Conservation (phyloP, 73 alveolate genomes). For the Paramecium biaurelia region DNA sequence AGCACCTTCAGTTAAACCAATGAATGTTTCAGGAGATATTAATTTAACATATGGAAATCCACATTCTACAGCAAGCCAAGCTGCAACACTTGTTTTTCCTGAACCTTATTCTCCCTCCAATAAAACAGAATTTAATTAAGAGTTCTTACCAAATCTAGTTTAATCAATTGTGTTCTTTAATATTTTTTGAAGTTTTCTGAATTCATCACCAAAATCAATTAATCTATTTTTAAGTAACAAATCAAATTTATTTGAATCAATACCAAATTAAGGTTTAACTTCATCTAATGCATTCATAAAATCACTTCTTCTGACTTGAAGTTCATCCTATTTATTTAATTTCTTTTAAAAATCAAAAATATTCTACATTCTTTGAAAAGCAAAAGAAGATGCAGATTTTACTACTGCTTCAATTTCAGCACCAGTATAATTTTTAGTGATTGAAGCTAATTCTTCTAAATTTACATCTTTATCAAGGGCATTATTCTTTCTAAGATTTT, state of each 20-base stretch:
- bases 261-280: conserved; percentile 49
- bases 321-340: not conserved
- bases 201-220: conserved; percentile 44
- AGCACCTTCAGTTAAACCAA: conserved; percentile 78
- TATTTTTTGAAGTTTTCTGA: conserved; percentile 1
- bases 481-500: conserved; percentile 85
- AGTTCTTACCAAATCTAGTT: conserved; percentile 50
- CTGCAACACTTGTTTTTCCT: conserved; percentile 51
- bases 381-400: conserved; percentile 82
- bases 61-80: conserved; percentile 45
- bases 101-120: conserved; percentile 36
- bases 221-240: conserved; percentile 11
- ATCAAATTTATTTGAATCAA: conserved; percentile 49
- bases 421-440: conserved; percentile 97
- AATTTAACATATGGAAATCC: conserved; percentile 87
- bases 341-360: conserved; percentile 34
- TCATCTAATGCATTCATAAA: conserved; percentile 33
- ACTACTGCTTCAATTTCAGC: conserved; percentile 97
- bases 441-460: conserved; percentile 77
- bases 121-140: conserved; percentile 31
- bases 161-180: conserved; percentile 7
- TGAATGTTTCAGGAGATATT: conserved; percentile 96
- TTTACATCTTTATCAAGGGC: conserved; percentile 87
- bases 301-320: conserved; percentile 12
- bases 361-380: conserved; percentile 27